Conservation (phyloP, 2,329 filamentous ascomycete genomes). For the Paecilomyces sp. region DNA sequence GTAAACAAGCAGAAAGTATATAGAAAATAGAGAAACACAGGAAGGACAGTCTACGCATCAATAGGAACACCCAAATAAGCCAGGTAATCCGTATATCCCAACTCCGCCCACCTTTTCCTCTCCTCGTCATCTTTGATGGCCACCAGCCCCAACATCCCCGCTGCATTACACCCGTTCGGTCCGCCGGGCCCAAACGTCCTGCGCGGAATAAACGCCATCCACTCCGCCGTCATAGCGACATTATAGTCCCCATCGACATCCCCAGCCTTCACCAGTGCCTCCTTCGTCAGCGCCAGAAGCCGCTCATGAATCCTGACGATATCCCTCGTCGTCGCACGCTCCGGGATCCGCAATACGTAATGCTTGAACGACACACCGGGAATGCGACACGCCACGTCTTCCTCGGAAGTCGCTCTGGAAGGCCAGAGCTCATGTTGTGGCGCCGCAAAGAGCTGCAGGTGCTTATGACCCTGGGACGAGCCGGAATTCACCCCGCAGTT, state of each 20-base stretch:
- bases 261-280: slow-evolving; percentile 8
- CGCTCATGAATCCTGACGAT: slow-evolving; percentile 11
- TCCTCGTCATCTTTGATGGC: slow-evolving; percentile 13
- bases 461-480: slow-evolving; percentile 39
- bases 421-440: slow-evolving; percentile 19
- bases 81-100: slow-evolving; percentile 11
- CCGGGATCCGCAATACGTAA: slow-evolving; percentile 17
- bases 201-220: slow-evolving; percentile 16
- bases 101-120: slow-evolving; percentile 11
- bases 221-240: slow-evolving; percentile 18
- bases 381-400: slow-evolving; percentile 10
- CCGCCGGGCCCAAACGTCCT: slow-evolving; percentile 9
- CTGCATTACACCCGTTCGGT: slow-evolving; percentile 14
- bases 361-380: slow-evolving; percentile 16
- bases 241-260: slow-evolving; percentile 15
- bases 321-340: slow-evolving; percentile 1
- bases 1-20: background rate
- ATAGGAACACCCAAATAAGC: slow-evolving; percentile 13
- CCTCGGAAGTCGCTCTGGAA: slow-evolving; percentile 10
- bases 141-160: slow-evolving; percentile 17
- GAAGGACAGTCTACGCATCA: background rate
- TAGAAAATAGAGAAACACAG: background rate
- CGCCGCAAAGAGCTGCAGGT: slow-evolving; percentile 36
- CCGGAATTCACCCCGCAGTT: slow-evolving; percentile 41
- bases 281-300: slow-evolving; percentile 12